phyloP scores from a whole-genome alignment of 192 early-diverging fungal genomes.

The Cladochytrium replicatum region DNA sequence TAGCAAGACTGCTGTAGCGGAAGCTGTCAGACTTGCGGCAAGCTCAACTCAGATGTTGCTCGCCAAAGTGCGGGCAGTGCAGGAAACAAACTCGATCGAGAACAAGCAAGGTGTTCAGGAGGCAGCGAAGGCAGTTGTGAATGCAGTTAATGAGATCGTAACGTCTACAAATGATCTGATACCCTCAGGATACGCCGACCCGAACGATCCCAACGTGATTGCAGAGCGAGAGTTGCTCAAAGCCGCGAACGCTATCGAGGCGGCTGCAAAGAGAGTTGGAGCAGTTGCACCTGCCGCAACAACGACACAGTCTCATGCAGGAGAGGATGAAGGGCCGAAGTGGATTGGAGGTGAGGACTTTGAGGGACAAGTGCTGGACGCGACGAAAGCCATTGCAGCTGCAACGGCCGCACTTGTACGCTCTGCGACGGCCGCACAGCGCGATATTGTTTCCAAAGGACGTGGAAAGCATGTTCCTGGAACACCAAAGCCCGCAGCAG shows the following conservation, averaged over 20 bases:
- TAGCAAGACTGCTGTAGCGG: slow-evolving; percentile 17
- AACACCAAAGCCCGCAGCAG: too few species aligned
- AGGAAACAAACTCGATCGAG: slow-evolving; percentile 13
- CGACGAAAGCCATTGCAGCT: slow-evolving; percentile 43
- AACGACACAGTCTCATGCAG: slow-evolving; percentile 9
- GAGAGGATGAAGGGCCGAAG: slow-evolving; percentile 26
- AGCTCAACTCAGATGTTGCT: slow-evolving; percentile 25
- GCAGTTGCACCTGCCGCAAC: slow-evolving; percentile 18
- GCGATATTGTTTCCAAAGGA: slow-evolving; percentile 33
- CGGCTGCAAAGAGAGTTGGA: slow-evolving; percentile 42
- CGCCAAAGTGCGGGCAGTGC: slow-evolving; percentile 10
- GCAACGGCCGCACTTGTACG: slow-evolving; percentile 39
- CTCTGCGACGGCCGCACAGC: slow-evolving; percentile 42
- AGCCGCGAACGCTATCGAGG: slow-evolving; percentile 44
- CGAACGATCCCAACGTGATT: slow-evolving; percentile 49
- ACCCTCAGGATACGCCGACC: slow-evolving; percentile 45
- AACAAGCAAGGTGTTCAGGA: slow-evolving; percentile 25
- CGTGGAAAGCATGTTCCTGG: too few species aligned
- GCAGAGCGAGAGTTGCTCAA: slow-evolving; percentile 46
- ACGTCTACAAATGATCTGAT: slow-evolving; percentile 23
- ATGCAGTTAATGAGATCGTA: slow-evolving; percentile 35
- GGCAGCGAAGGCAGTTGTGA: slow-evolving; percentile 24
- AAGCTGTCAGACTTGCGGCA: slow-evolving; percentile 22
- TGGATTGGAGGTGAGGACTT: too few species aligned
- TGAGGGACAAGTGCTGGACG: slow-evolving; percentile 45